phyloP scores from a whole-genome alignment of 768 basidiomycete species.

The Boletus pseudopeckii region DNA sequence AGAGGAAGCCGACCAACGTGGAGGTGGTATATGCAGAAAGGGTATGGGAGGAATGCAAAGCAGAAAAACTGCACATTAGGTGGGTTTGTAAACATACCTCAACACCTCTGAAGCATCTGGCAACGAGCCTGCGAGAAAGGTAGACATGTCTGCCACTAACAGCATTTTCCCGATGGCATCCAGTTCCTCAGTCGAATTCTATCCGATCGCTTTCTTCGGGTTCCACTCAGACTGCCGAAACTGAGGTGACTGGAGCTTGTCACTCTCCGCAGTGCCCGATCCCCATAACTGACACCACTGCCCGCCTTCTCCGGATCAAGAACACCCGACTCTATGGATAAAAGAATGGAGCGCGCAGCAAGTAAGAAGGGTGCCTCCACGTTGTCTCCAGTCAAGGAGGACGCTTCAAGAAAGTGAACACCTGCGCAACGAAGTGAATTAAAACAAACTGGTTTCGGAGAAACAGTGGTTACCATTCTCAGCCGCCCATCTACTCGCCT shows the following conservation, averaged over 20 bases:
- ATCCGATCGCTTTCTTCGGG: conserved; percentile 54
- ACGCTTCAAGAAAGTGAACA: conserved; percentile 90
- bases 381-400: conserved; percentile 89
- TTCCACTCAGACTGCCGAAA: conserved; percentile 76
- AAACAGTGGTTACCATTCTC: conserved; percentile 68
- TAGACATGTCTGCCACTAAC: conserved; percentile 37
- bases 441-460: conserved; percentile 1
- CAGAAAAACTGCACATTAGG: conserved; percentile 6
- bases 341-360: conserved; percentile 81
- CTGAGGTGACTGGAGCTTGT: conserved; percentile 88
- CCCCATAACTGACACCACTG: conserved; percentile 95
- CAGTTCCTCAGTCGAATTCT: conserved; percentile 59
- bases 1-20: conserved; percentile 3
- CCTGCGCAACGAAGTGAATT: conserved; percentile 44
- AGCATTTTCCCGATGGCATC: conserved; percentile 65
- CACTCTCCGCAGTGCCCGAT: conserved; percentile 85
- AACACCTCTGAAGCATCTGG: background rate
- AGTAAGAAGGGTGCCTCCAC: conserved; percentile 90
- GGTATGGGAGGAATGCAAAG: conserved; percentile 26
- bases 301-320: conserved; percentile 94
- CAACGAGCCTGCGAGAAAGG: background rate
- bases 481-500: conserved; percentile 93
- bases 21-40: conserved; percentile 18
- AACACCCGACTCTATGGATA: conserved; percentile 85
- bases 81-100: conserved; percentile 16